A percentile compares a stretch with the other conserved stretches of the same genome.
Conservation (phyloP, 441 rosid genomes). For the Mallotus repandus region DNA sequence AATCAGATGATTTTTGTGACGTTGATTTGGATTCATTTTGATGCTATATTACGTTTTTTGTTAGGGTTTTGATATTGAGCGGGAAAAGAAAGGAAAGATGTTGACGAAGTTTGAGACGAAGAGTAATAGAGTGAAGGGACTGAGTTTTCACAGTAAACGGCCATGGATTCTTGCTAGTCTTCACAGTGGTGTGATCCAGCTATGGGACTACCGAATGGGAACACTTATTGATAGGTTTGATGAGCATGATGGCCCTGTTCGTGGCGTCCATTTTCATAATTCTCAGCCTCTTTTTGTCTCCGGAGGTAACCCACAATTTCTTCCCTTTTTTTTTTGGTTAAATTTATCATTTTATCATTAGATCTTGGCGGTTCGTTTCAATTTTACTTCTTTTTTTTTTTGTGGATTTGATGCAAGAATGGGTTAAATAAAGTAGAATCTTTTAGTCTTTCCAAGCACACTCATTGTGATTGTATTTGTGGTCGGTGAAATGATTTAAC, state of each 20-base stretch:
- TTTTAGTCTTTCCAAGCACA: too few relatives aligned
- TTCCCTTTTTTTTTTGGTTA: too few relatives aligned
- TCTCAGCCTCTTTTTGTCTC: conserved; percentile 80
- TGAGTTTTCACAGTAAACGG: conserved; percentile 74
- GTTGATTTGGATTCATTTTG: too few relatives aligned
- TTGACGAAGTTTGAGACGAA: conserved; percentile 84
- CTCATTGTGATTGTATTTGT: too few relatives aligned
- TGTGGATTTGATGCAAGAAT: too few relatives aligned
- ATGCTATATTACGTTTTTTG: too few relatives aligned
- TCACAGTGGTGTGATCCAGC: conserved; percentile 87
- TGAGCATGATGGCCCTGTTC: conserved; percentile 89
- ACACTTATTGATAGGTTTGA: conserved; percentile 77
- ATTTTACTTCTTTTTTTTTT: too few relatives aligned
- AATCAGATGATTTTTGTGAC: too few relatives aligned
- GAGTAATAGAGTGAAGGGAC: conserved; percentile 85
- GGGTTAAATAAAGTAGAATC: too few relatives aligned
- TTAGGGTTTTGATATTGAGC: too few relatives aligned
- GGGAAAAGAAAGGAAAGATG: conserved; percentile 35
- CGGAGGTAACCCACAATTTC: conserved; percentile 47
- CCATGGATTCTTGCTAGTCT: conserved; percentile 95
- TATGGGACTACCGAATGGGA: conserved; percentile 95
- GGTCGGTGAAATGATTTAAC: too few relatives aligned
- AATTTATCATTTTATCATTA: not conserved
- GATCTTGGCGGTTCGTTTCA: too few relatives aligned
- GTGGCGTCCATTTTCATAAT: conserved; percentile 77